These are phyloP conservation scores for Neolentinus lepideus DNA, from an alignment of 1,284 basidiomycete species.

Conservation along the genomic window DNA sequence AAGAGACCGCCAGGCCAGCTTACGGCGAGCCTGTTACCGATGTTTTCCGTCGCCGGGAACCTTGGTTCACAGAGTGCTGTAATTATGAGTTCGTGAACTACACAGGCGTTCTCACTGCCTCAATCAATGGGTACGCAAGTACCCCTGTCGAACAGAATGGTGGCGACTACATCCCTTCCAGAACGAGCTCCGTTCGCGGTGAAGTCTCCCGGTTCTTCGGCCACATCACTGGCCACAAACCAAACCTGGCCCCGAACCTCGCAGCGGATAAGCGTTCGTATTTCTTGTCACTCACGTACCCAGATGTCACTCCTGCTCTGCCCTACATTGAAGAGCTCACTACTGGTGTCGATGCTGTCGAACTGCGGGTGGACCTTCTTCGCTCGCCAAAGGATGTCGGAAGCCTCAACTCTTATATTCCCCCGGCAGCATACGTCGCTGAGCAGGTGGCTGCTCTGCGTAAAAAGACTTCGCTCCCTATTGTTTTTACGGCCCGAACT, in stretches of 20 bases:
- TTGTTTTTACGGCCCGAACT: constrained; percentile 91
- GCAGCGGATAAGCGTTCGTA: constrained; percentile 64
- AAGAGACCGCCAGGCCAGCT: constrained; percentile 74
- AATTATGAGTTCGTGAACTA: constrained; percentile 84
- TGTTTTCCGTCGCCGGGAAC: constrained; percentile 78
- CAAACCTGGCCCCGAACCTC: constrained; percentile 62
- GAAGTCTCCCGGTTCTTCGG: constrained; percentile 81
- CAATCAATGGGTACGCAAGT: background rate
- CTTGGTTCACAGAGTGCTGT: constrained; percentile 86
- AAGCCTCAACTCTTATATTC: constrained; percentile 47
- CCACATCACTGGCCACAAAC: constrained; percentile 74
- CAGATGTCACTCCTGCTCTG: constrained; percentile 74
- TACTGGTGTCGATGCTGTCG: constrained; percentile 88
- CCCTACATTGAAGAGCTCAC: constrained; percentile 66
- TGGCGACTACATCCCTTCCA: constrained; percentile 4
- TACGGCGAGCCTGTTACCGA: constrained; percentile 82
- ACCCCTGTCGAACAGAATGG: constrained; percentile 3
- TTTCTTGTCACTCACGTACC: constrained; percentile 91
- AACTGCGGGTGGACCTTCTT: constrained; percentile 90
- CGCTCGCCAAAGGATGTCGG: constrained; percentile 43
- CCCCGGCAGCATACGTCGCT: constrained; percentile 70
- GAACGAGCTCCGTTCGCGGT: constrained; percentile 21
- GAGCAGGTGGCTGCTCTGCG: constrained; percentile 80
- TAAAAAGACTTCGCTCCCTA: constrained; percentile 73
- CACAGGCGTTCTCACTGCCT: constrained; percentile 30